These are phyloP conservation scores for Melanogaster broomeanus DNA, from an alignment of 768 basidiomycete genomes.

Conservation along the genomic window DNA sequence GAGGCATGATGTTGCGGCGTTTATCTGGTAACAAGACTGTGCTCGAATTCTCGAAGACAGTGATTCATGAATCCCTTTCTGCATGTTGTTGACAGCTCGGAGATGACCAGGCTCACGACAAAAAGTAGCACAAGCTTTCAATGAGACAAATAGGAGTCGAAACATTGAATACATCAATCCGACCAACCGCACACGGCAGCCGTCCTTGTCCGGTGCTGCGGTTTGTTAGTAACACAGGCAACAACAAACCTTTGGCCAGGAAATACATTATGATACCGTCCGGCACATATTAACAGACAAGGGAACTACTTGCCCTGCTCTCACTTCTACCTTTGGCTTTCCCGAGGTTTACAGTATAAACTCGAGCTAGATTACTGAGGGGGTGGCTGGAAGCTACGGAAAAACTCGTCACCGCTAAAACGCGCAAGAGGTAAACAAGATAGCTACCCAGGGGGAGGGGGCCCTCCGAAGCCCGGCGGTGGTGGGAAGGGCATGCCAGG, in stretches of 20 bases:
- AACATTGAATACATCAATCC: constrained; percentile 23
- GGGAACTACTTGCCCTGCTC: constrained; percentile 28
- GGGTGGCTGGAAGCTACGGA: constrained; percentile 48
- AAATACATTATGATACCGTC: constrained; percentile 27
- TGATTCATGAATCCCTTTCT: constrained; percentile 27
- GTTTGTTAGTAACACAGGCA: constrained; percentile 25
- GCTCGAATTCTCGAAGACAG: constrained; percentile 28
- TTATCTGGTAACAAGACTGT: constrained; percentile 18
- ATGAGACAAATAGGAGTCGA: constrained; percentile 9
- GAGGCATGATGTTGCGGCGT: constrained; percentile 23
- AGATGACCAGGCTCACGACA: constrained; percentile 23
- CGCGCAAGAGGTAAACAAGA: not conserved
- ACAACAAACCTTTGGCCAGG: constrained; percentile 28
- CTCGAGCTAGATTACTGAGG: constrained; percentile 35
- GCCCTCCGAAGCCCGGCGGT: constrained; percentile 78
- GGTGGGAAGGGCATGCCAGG: constrained; percentile 80
- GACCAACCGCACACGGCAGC: constrained; percentile 20
- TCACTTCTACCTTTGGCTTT: constrained; percentile 16
- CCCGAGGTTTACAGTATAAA: constrained; percentile 9
- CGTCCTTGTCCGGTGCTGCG: constrained; percentile 21
- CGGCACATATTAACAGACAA: constrained; percentile 21
- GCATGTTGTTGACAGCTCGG: constrained; percentile 21
- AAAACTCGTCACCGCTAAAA: constrained; percentile 5
- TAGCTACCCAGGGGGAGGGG: constrained; percentile 83
- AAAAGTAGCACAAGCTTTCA: constrained; percentile 19